These are phyloP conservation scores for Conidiobolus incongruus DNA, from an alignment of 371 early-diverging fungal species.

Conservation along the genomic window DNA sequence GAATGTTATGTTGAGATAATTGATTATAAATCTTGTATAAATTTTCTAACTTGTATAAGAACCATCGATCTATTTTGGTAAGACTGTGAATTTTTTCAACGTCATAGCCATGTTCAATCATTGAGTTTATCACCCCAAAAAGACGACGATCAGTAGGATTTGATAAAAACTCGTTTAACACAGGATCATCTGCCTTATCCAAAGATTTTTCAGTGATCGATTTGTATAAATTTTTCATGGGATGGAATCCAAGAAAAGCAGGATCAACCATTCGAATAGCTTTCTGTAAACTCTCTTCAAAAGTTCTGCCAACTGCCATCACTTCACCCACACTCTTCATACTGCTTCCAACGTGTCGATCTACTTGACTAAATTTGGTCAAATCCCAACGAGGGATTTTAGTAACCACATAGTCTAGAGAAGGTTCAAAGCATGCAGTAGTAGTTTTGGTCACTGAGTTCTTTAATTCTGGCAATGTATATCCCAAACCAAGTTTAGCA, in stretches of 20 bases:
- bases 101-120: slow-evolving; percentile 46
- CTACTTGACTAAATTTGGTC: slow-evolving; percentile 79
- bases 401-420: slow-evolving; percentile 77
- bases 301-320: slow-evolving; percentile 86
- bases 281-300: slow-evolving; percentile 89
- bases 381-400: slow-evolving; percentile 96
- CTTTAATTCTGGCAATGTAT: slow-evolving; percentile 65
- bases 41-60: slow-evolving; percentile 70
- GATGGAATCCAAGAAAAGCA: slow-evolving; percentile 49
- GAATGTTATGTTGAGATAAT: slow-evolving; percentile 15
- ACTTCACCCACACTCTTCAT: slow-evolving; percentile 96
- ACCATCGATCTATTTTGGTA: slow-evolving; percentile 86
- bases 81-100: slow-evolving; percentile 70
- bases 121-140: slow-evolving; percentile 81
- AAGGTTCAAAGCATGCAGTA: slow-evolving; percentile 89
- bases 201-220: slow-evolving; percentile 54
- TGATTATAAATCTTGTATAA: slow-evolving; percentile 25
- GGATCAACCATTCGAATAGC: slow-evolving; percentile 87
- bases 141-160: slow-evolving; percentile 77
- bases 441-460: slow-evolving; percentile 86
- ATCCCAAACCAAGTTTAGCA: slow-evolving; percentile 81
- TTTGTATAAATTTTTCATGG: slow-evolving; percentile 29
- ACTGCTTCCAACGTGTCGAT: slow-evolving; percentile 58
- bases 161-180: background rate
- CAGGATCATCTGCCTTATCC: no score